Evolutionary conservation across 2,329 filamentous ascomycete species (phyloP), one percentile per base, ranked within the genome.

Genomic region (Aphanoascus verrucosus): DNA sequence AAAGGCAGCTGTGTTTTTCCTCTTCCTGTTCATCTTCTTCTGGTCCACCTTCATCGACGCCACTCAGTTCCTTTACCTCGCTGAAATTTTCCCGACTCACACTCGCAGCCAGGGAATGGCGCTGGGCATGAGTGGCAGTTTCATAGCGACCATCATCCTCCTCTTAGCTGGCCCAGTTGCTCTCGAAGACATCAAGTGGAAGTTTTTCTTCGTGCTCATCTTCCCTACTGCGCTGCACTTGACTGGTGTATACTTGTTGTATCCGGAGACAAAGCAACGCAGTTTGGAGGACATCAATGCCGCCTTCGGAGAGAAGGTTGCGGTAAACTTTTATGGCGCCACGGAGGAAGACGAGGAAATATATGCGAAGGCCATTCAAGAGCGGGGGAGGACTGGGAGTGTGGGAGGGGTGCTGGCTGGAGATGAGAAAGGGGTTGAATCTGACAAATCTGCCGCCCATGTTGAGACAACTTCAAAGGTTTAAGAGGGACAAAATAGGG

Each of bases 1-100:
- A 19, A 62, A 63, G 20, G 69, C 66, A 1, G 68, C 66, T 1
- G 64, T 72, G 0, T 70, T 72, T 55, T 71, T 72, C 58, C 63
- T 70, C 42, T 72, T 69, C 59, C 63, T 72, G 53, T 69, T 66
- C 52, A 67, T 69, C 42, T 56, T 67, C 50, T 71, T 65, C 58
- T 73, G 69, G 65, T 66, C 65, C 45, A 69, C 65, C 50, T 71
- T 67, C 53, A 59, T 74, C 46, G 72, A 74, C 53, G 70, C 71
- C 1, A 71, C 67, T n/a, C 69, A 72, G 45, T 73, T 70, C 55
- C 62, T 71, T 19, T 72, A 72, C 56, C 60, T 70, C 23, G 58
- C 63, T 1, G 69, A 72, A 59, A 73, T 72, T 46, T 72, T 70
- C 60, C 69, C 70, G 2, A 73, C 65, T 15, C 65, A 70, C 54